Conservation (phyloP, 1,284 basidiomycete genomes). For the Leucoagaricus sp. region DNA sequence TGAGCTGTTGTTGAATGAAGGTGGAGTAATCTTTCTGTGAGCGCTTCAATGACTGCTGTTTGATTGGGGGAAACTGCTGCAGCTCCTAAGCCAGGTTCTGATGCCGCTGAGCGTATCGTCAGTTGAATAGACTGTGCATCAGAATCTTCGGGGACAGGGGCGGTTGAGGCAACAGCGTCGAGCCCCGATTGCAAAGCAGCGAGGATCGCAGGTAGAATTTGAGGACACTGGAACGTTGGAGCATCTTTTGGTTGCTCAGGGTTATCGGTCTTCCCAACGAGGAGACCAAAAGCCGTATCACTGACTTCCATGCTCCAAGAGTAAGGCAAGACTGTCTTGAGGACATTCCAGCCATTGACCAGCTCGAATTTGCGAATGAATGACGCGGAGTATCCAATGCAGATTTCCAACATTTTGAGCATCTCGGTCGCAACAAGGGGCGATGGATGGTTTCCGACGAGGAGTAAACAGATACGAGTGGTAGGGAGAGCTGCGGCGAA, state of each 20-base stretch:
- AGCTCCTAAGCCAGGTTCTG: neutral
- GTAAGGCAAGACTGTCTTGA: conserved; percentile 64
- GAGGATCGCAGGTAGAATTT: conserved; percentile 71
- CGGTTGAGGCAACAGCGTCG: conserved; percentile 36
- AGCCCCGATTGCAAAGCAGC: conserved; percentile 54
- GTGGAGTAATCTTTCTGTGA: conserved; percentile 67
- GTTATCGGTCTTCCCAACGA: conserved; percentile 44
- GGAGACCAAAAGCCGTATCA: conserved; percentile 60
- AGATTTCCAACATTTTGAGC: conserved; percentile 58
- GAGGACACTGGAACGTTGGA: conserved; percentile 51
- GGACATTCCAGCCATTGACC: conserved; percentile 71
- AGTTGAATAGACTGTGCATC: conserved; percentile 1
- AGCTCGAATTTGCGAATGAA: conserved; percentile 77
- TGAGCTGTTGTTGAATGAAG: conserved; percentile 61
- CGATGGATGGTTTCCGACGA: conserved; percentile 70
- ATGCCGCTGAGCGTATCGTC: neutral
- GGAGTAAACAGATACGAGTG: conserved; percentile 70
- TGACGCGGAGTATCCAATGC: conserved; percentile 52
- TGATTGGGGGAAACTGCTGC: conserved; percentile 29
- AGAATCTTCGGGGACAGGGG: conserved; percentile 30
- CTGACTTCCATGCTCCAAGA: conserved; percentile 71
- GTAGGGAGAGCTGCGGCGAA: conserved; percentile 72
- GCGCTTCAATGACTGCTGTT: conserved; percentile 53
- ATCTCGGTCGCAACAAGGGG: conserved; percentile 59
- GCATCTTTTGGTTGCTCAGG: conserved; percentile 11